These are phyloP conservation scores for Zancudomyces culisetae DNA, from an alignment of 371 early-diverging fungal species.

Conservation along the genomic window DNA sequence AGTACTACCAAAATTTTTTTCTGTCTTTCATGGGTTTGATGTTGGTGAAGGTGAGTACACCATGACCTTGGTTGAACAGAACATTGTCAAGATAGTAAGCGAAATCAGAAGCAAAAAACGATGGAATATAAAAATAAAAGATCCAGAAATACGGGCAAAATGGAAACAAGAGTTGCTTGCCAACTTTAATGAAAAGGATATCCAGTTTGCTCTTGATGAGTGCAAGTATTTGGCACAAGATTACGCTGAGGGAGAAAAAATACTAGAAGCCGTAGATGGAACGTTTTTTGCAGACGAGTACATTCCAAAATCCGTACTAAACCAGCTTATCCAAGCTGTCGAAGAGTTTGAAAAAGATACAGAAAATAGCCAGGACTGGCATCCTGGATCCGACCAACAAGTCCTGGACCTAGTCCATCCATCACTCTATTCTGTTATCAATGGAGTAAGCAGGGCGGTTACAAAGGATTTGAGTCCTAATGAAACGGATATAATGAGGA, in stretches of 20 bases:
- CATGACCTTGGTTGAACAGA: slow-evolving; percentile 8
- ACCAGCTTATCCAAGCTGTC: slow-evolving; percentile 11
- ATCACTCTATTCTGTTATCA: slow-evolving; percentile 24
- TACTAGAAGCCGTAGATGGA: slow-evolving; percentile 18
- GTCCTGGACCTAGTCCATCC: slow-evolving; percentile 43
- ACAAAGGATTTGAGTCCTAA: background rate
- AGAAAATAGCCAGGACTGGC: slow-evolving; percentile 26
- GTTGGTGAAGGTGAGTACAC: background rate
- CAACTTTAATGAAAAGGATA: background rate
- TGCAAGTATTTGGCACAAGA: background rate
- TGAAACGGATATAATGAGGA: background rate
- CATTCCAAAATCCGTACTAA: slow-evolving; percentile 7
- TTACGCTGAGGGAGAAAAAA: background rate
- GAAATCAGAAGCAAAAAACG: slow-evolving; percentile 25
- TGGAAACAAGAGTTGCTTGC: slow-evolving; percentile 16
- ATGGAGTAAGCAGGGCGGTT: background rate
- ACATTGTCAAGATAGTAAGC: slow-evolving; percentile 10
- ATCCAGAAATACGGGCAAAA: slow-evolving; percentile 11
- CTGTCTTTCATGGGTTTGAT: background rate
- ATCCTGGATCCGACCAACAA: slow-evolving; percentile 29
- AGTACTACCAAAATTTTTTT: background rate
- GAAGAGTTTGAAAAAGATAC: slow-evolving; percentile 19
- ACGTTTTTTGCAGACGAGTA: slow-evolving; percentile 22
- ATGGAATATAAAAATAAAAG: slow-evolving; percentile 22
- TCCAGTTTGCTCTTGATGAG: slow-evolving; percentile 3